Evolutionary conservation across 139 green algal species (phyloP), one percentile per base, ranked within the genome.

Genomic region (Haematococcus sp.): DNA sequence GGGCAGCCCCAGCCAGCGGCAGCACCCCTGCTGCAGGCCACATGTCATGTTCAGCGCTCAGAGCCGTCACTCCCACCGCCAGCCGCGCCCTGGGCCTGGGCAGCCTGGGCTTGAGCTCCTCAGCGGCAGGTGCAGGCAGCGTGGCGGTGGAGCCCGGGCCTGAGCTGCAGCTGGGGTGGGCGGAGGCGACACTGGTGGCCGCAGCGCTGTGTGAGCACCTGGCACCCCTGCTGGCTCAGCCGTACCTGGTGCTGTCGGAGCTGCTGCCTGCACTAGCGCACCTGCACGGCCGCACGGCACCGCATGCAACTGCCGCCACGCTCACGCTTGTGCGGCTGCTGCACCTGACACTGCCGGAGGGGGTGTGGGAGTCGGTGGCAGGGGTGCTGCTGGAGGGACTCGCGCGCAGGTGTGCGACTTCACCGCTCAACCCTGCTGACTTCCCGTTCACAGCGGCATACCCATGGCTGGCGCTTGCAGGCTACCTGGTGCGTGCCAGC

Each of bases 181-280:
- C 80, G 1, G 83, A 88, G 25, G 44, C 60, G 71, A 58, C 81
- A 43, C 76, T 91, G 63, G 44, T 88, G 25, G 81, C 60, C 13
- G 70, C 27, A 20, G 31, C 66, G 1, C 70, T 88, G 20, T 44
- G 71, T 11, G 72, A 79, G 30, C 72, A 74, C 40, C 73, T 84
- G 35, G 52, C 63, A 19, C 78, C 73, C 3, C 52, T 71, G 4
- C 68, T 84, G 49, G 54, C 78, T 1, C 40, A 49, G 40, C 7
- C 28, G 7, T 58, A 81, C 61, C 30, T 76, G 43, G 34, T 76
- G 4, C 20, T n/a, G 0, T 34, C 22, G 2, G 32, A 59, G 13
- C 63, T 82, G 16, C 61, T 76, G 22, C 63, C 61, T 1, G 23
- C 63, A 0, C 68, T 82, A 27, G 31, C 76, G n/a, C 27, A 40